Percentiles rank a stretch among this genome's conserved stretches.
phyloP scores from a whole-genome alignment of 2,329 filamentous ascomycete genomes.

The Paraphaeosphaeria minitans region DNA sequence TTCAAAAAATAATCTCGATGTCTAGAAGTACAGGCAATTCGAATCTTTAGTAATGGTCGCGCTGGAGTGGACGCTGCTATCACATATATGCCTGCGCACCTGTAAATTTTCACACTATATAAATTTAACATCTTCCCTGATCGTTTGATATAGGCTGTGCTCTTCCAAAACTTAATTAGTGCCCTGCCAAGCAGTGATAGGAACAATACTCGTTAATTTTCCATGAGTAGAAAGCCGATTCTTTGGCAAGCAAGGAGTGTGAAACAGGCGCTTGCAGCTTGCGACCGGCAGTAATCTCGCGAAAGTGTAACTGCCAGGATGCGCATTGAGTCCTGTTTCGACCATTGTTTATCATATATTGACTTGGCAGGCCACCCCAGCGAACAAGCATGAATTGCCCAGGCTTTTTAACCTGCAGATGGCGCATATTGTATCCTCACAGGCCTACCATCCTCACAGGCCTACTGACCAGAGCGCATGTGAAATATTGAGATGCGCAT shows the following conservation, averaged over 20 bases:
- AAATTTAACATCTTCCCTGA: background rate
- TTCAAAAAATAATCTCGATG: background rate
- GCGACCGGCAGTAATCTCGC: background rate
- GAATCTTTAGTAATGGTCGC: background rate
- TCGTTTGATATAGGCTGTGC: background rate
- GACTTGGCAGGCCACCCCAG: constrained; percentile 12
- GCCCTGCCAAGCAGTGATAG: background rate
- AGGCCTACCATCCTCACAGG: background rate
- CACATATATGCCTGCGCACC: background rate
- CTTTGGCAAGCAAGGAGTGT: background rate
- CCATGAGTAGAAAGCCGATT: background rate
- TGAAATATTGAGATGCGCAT: background rate
- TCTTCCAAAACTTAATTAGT: background rate
- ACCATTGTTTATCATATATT: constrained; percentile 19
- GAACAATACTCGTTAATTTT: background rate
- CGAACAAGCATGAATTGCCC: background rate
- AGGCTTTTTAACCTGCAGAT: background rate
- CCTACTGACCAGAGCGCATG: background rate
- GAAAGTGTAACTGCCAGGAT: background rate
- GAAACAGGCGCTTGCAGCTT: constrained; percentile 6
- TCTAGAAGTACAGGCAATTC: background rate
- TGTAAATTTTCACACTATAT: background rate
- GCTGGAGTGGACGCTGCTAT: background rate
- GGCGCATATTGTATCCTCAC: background rate
- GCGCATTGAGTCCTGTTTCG: constrained; percentile 1